Evolutionary conservation across 2,329 filamentous ascomycete genomes (phyloP), one percentile per base, ranked within the genome.

Genomic region (Aspergillus sp.): DNA sequence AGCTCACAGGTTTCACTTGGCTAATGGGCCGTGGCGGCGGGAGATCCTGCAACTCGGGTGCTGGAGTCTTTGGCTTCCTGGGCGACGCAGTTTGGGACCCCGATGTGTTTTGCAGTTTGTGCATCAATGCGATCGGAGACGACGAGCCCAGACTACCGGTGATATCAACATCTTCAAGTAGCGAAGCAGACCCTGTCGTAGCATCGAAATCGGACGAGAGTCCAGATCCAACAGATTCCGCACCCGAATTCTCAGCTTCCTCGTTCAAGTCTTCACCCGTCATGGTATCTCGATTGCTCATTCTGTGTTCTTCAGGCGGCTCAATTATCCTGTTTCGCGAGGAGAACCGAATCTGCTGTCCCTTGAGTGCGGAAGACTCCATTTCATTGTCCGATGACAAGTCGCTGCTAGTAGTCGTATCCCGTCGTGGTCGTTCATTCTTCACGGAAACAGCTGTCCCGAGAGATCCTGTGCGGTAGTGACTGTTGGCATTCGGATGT

Each of bases 401-500:
- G 41, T 85, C 82, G 55, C 81, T 84, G 60, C 81, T 84, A 3
- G 81, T 83, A 13, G 80, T 77, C 0, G 82, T 84, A 61, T 84
- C 81, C 60, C 80, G 69, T 38, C 82, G 71, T 1, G 79, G 72
- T 9, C 80, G 71, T 43, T 52, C 48, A 55, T 74, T 73, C 56
- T 76, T 78, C 48, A 73, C 69, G 2, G 72, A 70, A 46, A 81
- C 77, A 3, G 80, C 72, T 3, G 76, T 75, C 12, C 77, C 78
- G 15, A 82, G 57, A 7, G 81, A 84, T 9, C 77, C 77, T 49
- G 77, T 74, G 10, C 79, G 71, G 47, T 75, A 68, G 49, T 74
- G 68, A 23, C 65, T 70, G 13, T 68, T 69, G 32, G 74, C 69
- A 4, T 70, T 69, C 6, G 73, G 73, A 38, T 73, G 68, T 7